Percentiles rank a stretch among this genome's conserved stretches.
Conservation (phyloP, 108 stramenopile genomes). For the Tribonema minus region DNA sequence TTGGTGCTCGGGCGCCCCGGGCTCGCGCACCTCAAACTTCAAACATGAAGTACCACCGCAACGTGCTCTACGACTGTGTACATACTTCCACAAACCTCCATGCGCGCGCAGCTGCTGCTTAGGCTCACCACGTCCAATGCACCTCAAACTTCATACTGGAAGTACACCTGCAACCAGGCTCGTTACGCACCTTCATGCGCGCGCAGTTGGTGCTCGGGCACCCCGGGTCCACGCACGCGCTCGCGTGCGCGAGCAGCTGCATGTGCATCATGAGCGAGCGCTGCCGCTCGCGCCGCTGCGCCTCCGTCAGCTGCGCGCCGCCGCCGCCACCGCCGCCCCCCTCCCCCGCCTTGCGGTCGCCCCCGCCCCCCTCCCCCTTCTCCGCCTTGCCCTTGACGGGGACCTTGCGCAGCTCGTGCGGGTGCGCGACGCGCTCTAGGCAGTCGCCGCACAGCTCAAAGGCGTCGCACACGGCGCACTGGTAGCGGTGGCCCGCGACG, state of each 20-base stretch:
- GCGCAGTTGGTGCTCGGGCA: conserved; percentile 90
- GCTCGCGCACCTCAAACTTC: conserved; percentile 69
- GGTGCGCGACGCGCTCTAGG: not conserved
- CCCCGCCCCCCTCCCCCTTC: not conserved
- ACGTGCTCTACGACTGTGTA: no score
- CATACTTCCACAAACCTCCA: no score
- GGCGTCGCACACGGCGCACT: conserved; percentile 84
- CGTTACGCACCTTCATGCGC: conserved; percentile 94
- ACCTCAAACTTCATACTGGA: no score
- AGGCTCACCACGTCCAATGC: no score
- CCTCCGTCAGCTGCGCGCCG: conserved; percentile 60
- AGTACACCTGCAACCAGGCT: no score
- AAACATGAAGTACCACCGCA: no score
- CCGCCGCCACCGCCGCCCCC: no score
- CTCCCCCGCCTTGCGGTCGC: not conserved
- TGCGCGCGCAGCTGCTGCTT: no score
- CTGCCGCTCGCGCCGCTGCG: conserved; percentile 85
- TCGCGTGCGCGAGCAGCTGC: conserved; percentile 88
- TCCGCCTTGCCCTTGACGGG: not conserved
- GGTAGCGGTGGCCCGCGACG: conserved; percentile 52
- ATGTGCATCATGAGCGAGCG: conserved; percentile 89
- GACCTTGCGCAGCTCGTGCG: not conserved
- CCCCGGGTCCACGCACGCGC: conserved; percentile 71
- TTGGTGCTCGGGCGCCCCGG: conserved; percentile 82
- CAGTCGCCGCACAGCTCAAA: conserved; percentile 72